A percentile compares a stretch with the other conserved stretches of the same genome.
Conservation (phyloP, 2,329 filamentous ascomycete species). For the Lizonia empirigonia region DNA sequence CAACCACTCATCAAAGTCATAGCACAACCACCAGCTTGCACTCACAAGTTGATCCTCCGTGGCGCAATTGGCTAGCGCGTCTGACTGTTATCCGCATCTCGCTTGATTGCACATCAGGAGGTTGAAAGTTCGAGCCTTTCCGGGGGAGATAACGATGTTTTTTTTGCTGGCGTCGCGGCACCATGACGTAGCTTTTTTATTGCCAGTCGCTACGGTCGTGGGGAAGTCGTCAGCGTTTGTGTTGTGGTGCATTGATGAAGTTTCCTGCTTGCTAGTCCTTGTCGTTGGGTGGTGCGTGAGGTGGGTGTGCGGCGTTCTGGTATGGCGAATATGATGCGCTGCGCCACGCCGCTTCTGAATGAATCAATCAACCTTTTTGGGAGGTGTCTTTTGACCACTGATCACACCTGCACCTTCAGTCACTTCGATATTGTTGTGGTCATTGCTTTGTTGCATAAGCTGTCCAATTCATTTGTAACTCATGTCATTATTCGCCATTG, state of each 20-base stretch:
- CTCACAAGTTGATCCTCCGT: slow-evolving; percentile 36
- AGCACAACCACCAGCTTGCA: not conserved
- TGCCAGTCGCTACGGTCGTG: too few species aligned
- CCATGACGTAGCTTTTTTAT: too few species aligned
- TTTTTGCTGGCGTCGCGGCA: not conserved
- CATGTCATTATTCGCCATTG: slow-evolving; percentile 3
- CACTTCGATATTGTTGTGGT: not conserved
- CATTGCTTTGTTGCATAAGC: not conserved
- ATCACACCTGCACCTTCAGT: not conserved
- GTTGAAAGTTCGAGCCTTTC: slow-evolving; percentile 22
- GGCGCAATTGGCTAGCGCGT: slow-evolving; percentile 60
- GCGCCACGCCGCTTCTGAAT: too few species aligned
- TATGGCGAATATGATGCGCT: too few species aligned
- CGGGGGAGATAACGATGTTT: slow-evolving; percentile 15
- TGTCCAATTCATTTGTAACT: not conserved
- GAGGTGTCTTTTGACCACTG: not conserved
- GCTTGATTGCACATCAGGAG: slow-evolving; percentile 21
- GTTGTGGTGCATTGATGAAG: too few species aligned
- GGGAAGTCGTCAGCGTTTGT: too few species aligned
- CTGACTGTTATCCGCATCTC: slow-evolving; percentile 57
- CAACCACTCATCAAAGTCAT: slow-evolving; percentile 1
- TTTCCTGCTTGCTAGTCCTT: too few species aligned
- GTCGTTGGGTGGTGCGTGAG: too few species aligned
- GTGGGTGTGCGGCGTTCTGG: too few species aligned
- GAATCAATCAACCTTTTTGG: too few species aligned